Conservation (phyloP, 257 asterid species). For the Knoxia roxburghii region DNA sequence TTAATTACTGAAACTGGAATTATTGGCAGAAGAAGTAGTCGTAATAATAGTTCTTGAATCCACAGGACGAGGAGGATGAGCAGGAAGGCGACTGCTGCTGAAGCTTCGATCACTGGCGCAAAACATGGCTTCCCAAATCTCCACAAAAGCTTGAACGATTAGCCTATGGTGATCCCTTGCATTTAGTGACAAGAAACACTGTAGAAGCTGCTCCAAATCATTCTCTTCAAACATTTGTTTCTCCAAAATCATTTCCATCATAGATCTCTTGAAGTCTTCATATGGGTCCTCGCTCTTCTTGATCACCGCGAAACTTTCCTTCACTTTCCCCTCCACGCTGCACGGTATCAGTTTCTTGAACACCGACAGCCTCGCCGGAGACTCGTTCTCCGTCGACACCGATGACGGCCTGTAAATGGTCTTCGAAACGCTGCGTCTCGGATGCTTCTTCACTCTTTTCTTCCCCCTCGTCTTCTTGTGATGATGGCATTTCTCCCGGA, state of each 20-base stretch:
- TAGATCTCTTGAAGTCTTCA: slow-evolving; percentile 78
- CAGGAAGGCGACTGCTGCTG: too few relatives aligned
- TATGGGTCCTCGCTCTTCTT: slow-evolving; percentile 75
- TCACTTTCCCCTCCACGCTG: slow-evolving; percentile 65
- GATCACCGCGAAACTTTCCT: slow-evolving; percentile 85
- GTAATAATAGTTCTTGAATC: neutral
- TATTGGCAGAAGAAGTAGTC: too few relatives aligned
- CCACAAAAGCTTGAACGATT: slow-evolving; percentile 59
- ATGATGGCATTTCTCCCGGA: slow-evolving; percentile 22
- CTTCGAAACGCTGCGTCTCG: neutral
- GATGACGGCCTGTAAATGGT: slow-evolving; percentile 14
- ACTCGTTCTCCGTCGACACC: slow-evolving; percentile 29
- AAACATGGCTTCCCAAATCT: slow-evolving; percentile 63
- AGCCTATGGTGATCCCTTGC: slow-evolving; percentile 52
- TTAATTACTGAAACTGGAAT: too few relatives aligned
- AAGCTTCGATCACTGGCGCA: slow-evolving; percentile 15
- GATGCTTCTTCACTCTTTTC: slow-evolving; percentile 6
- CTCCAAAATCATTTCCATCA: slow-evolving; percentile 92
- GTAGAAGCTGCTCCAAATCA: slow-evolving; percentile 70
- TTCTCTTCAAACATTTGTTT: slow-evolving; percentile 61
- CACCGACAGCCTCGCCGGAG: slow-evolving; percentile 68
- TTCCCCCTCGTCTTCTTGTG: slow-evolving; percentile 11
- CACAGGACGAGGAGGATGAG: slow-evolving; percentile 12
- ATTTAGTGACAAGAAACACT: slow-evolving; percentile 74
- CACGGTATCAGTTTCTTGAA: slow-evolving; percentile 69